Evolutionary conservation across 1,139 yeast genomes (phyloP), one percentile per base, ranked within the genome.

Genomic region (Trichomonascaceae sp.): DNA sequence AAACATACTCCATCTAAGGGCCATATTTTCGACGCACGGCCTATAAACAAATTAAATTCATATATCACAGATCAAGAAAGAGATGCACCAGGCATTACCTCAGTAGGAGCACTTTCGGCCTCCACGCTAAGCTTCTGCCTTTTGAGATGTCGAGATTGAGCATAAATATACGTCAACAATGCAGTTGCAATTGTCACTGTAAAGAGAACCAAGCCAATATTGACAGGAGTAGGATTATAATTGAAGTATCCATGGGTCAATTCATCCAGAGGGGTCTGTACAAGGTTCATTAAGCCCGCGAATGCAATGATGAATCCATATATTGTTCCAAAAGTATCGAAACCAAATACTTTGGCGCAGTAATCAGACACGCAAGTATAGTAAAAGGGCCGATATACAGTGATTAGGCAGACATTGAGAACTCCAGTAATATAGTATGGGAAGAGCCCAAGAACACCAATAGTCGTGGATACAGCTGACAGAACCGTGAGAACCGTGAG

Each of bases 341-440:
- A 90, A 0, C 98, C 98, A 73, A 91, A 91, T 19, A 90, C 95
- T 66, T 91, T 91, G 46, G 96, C 95, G 66, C 91, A 81, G 66
- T 84, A 88, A 69, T 91, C 97, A 3, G 96, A 86, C 1, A 90
- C 87, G 0, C 96, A 89, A 1, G 98, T 90, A 70, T 90, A 91
- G 66, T 87, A 89, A 65, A 90, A 87, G 15, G 98, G 97, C 68
- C 98, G 79, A 70, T 87, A 90, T 1, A 87, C 74, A n/a, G 88
- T 96, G 60, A 91, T 75, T 30, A 86, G 63, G n/a, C 57, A 50
- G 27, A 57, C 60, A 15, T 53, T 53, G 39, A 52, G 18, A 18
- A 52, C 18, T 9, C 48, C 57, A 39, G 57, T 55, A n/a, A 49
- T 32, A 22, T 53, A 46, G 45, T 38, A 48, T n/a, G 57, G 55